Conservation (phyloP, 805 yeast species). For the Wickerhamomyces strasburgensis region DNA sequence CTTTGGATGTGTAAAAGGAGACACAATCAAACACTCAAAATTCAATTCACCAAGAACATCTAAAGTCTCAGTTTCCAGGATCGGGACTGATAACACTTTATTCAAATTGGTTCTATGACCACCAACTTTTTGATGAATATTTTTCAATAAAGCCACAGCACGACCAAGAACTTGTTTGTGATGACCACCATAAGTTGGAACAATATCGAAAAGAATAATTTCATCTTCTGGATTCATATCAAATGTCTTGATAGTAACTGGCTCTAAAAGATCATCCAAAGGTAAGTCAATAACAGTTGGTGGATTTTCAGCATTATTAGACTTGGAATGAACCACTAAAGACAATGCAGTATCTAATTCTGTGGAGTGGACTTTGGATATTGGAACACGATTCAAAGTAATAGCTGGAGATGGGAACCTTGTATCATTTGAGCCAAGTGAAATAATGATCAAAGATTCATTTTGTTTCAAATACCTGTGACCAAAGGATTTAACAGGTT, state of each 20-base stretch:
- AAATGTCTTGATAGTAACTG: slow-evolving; percentile 64
- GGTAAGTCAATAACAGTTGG: slow-evolving; percentile 74
- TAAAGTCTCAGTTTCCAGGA: slow-evolving; percentile 64
- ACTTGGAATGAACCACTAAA: slow-evolving; percentile 46
- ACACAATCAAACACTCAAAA: slow-evolving; percentile 69
- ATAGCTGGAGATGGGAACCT: slow-evolving; percentile 57
- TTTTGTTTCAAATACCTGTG: slow-evolving; percentile 59
- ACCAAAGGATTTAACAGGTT: slow-evolving; percentile 79
- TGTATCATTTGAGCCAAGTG: slow-evolving; percentile 82
- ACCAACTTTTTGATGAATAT: slow-evolving; percentile 64
- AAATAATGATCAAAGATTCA: slow-evolving; percentile 71
- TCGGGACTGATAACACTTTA: slow-evolving; percentile 64
- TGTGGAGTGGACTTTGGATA: slow-evolving; percentile 70
- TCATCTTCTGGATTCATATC: slow-evolving; percentile 47
- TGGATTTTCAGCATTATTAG: slow-evolving; percentile 28
- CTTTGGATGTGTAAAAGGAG: slow-evolving; percentile 66
- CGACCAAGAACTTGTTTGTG: slow-evolving; percentile 60
- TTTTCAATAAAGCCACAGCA: slow-evolving; percentile 69
- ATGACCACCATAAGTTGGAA: slow-evolving; percentile 73
- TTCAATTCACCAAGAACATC: slow-evolving; percentile 72
- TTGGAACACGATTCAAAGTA: slow-evolving; percentile 67
- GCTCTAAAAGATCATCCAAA: slow-evolving; percentile 62
- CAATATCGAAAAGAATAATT: slow-evolving; percentile 72
- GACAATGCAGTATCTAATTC: slow-evolving; percentile 87
- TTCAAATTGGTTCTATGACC: slow-evolving; percentile 60